Conservation (phyloP, 768 basidiomycete genomes). For the Kwoniella dejecticola region DNA sequence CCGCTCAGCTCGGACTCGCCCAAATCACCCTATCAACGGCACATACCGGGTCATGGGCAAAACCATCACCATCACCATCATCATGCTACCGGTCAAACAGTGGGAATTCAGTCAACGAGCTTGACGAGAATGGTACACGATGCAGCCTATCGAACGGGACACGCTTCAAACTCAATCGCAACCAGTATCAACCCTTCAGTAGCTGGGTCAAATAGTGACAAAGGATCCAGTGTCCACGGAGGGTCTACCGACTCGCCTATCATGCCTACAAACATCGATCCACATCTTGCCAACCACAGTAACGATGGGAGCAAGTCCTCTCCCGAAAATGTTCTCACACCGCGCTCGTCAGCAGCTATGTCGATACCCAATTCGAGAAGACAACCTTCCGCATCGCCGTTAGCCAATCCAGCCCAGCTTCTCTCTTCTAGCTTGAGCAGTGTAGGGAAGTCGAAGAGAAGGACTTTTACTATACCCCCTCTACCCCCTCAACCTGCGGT, state of each 20-base stretch:
- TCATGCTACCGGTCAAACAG: constrained; percentile 21
- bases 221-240: constrained; percentile 28
- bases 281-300: background rate
- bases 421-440: constrained; percentile 1
- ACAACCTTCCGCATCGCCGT: constrained; percentile 18
- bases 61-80: background rate
- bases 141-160: constrained; percentile 48
- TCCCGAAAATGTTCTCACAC: constrained; percentile 19
- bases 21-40: constrained; percentile 25
- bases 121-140: constrained; percentile 52
- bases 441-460: constrained; percentile 25
- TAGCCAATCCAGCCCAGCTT: constrained; percentile 16
- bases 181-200: constrained; percentile 17
- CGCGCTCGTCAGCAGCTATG: constrained; percentile 11
- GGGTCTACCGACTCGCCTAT: constrained; percentile 18
- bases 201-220: constrained; percentile 28
- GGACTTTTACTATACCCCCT: constrained; percentile 49
- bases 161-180: constrained; percentile 30
- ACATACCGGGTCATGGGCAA: background rate
- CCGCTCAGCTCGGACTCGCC: constrained; percentile 19
- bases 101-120: constrained; percentile 30
- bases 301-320: constrained; percentile 13
- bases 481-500: constrained; percentile 55
- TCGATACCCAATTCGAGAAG: background rate
- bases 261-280: background rate